Conservation (phyloP, 2,329 filamentous ascomycete species). For the Xylaria sp. region DNA sequence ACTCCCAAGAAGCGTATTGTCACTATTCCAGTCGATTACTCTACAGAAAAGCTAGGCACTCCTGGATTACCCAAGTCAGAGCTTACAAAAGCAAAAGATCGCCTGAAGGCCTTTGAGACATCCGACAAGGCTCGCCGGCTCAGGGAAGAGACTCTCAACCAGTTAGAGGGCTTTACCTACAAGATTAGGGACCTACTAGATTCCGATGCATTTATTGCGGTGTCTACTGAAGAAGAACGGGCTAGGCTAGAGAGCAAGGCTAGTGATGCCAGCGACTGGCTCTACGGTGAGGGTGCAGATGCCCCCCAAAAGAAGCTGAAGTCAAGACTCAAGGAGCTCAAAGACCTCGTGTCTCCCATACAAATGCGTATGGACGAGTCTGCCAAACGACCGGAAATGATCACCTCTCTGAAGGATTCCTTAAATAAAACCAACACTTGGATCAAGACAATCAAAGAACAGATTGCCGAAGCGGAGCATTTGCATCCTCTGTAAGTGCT, state of each 20-base stretch:
- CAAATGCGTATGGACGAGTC: constrained; percentile 77
- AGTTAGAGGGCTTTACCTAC: constrained; percentile 94
- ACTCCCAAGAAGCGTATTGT: constrained; percentile 65
- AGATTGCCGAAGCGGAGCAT: constrained; percentile 73
- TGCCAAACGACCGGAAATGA: constrained; percentile 69
- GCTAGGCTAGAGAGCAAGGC: constrained; percentile 70
- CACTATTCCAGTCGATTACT: constrained; percentile 57
- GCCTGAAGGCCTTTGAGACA: constrained; percentile 81
- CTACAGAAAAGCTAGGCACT: constrained; percentile 56
- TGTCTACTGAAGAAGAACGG: constrained; percentile 73
- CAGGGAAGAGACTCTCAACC: constrained; percentile 88
- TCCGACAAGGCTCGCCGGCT: constrained; percentile 79
- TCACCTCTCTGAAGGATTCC: constrained; percentile 71
- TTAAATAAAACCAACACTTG: constrained; percentile 75
- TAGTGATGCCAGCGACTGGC: constrained; percentile 80
- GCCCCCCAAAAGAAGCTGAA: constrained; percentile 78
- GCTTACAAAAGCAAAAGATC: constrained; percentile 63
- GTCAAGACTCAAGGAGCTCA: constrained; percentile 76
- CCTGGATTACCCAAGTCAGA: constrained; percentile 57
- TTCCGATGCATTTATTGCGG: constrained; percentile 73
- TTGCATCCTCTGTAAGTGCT: constrained; percentile 59
- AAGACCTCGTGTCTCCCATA: constrained; percentile 78
- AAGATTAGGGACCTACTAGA: constrained; percentile 82
- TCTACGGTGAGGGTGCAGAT: constrained; percentile 82
- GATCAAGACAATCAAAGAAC: constrained; percentile 69